Base-by-base conservation (phyloP, 208 protist genomes). In the Wallacemonas sp. region DNA sequence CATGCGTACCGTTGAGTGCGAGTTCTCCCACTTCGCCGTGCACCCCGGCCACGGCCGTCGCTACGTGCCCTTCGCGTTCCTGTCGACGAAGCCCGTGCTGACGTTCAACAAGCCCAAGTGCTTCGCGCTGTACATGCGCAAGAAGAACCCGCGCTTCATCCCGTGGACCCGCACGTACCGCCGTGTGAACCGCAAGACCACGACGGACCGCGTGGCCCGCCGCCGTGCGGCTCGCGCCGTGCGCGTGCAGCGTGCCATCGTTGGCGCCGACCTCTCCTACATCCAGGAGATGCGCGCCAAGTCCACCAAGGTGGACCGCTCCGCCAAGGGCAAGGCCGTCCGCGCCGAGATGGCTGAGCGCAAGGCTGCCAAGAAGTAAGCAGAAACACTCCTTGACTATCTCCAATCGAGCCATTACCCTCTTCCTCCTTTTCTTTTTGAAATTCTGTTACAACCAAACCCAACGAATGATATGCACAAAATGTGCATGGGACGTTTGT, bases 71-170 rank as follows among this genome's bases (percentile, higher is more conserved):
- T 94, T 93, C 71, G 88, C 88, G 83, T 94, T 96, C 65, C 82
- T 95, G 72, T 96, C 93, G 61, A 97, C 93, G 76, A 96, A 95
- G 90, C 93, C 93, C 54, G 93, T 97, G 70, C 85, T 97, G 85
- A 93, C 91, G 56, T 97, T 97, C 82, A 74, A 83, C 54, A 79
- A 81, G 70, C 85, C 87, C 48, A 96, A 96, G 87, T 95, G 90
- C 83, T 87, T 91, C 58, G 88, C 78, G 36, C 74, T 96, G 79
- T 97, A 95, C 90, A 89, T 93, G 84, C 87, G 88, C 78, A 97
- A 97, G 90, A 97, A 96, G 90, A 97, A 97, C 88, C 91, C 93
- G 58, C 88, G 91, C 68, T 95, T 94, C 79, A 62, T 97, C 62
- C 77, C 80, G 68, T 97, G 93, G 93, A 97, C 93, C 74, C 86